phyloP scores from a whole-genome alignment of 768 basidiomycete species.

The Lanmaoa pseudosensibilis region DNA sequence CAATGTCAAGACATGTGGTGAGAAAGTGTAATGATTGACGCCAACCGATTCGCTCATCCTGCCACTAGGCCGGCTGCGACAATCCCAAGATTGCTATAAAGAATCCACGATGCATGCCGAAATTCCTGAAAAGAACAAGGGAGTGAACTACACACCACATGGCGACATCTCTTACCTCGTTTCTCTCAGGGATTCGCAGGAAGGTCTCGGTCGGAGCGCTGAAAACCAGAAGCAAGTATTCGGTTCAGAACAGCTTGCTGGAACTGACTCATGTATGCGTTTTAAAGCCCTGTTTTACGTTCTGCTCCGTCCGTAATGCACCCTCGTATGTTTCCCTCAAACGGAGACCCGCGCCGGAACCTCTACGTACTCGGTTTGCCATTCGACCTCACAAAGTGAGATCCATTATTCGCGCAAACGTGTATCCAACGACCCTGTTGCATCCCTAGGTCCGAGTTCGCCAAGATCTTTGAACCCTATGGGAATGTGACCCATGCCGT shows the following conservation, averaged over 20 bases:
- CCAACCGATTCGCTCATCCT: not conserved
- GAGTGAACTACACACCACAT: not conserved
- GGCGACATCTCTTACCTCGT: constrained; percentile 6
- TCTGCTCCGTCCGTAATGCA: not conserved
- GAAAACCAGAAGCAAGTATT: constrained; percentile 55
- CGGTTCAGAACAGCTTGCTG: not conserved
- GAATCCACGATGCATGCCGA: not conserved
- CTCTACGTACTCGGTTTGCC: constrained; percentile 84
- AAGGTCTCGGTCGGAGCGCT: constrained; percentile 48
- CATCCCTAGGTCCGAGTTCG: constrained; percentile 50
- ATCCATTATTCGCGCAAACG: not conserved
- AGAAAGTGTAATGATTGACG: not conserved
- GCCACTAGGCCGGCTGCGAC: constrained; percentile 13
- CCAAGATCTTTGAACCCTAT: constrained; percentile 58
- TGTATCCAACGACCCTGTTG: not conserved
- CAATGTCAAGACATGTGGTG: constrained; percentile 8
- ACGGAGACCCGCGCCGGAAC: constrained; percentile 60
- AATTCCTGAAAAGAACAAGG: constrained; percentile 7
- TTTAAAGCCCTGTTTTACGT: constrained; percentile 40
- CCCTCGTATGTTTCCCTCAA: constrained; percentile 19
- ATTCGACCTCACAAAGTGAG: constrained; percentile 76
- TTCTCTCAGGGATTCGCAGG: constrained; percentile 11
- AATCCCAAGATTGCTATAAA: constrained; percentile 5
- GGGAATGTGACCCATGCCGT: constrained; percentile 76
- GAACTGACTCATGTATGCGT: constrained; percentile 22